Conservation (phyloP, 2,329 filamentous ascomycete species). For the Emergomyces pasteurianus region DNA sequence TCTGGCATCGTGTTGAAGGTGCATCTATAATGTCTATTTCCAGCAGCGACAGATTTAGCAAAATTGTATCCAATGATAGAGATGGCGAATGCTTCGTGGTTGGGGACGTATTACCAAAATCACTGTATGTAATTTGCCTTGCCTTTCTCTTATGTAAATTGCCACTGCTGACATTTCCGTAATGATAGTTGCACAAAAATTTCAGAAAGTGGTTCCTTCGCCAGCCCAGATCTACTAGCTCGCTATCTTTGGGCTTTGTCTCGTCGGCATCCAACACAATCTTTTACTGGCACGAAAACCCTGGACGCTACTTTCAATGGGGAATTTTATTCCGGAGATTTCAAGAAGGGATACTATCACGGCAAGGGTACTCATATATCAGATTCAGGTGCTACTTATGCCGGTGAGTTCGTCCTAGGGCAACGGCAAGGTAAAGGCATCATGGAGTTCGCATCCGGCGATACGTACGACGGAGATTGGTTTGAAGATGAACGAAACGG, state of each 20-base stretch:
- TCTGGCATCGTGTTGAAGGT: slow-evolving; percentile 33
- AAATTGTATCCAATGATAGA: slow-evolving; percentile 14
- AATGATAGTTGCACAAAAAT: slow-evolving; percentile 21
- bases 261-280: slow-evolving; percentile 34
- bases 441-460: slow-evolving; percentile 46
- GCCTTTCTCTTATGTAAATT: background rate
- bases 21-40: slow-evolving; percentile 22
- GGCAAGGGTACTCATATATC: slow-evolving; percentile 44
- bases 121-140: slow-evolving; percentile 19
- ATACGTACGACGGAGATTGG: slow-evolving; percentile 38
- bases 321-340: slow-evolving; percentile 45
- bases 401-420: slow-evolving; percentile 42
- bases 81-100: slow-evolving; percentile 33
- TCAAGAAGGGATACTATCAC: slow-evolving; percentile 40
- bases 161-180: slow-evolving; percentile 7
- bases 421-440: slow-evolving; percentile 44
- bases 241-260: slow-evolving; percentile 35
- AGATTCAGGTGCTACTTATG: slow-evolving; percentile 44
- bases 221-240: slow-evolving; percentile 27
- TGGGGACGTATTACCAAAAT: slow-evolving; percentile 28
- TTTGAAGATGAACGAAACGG: slow-evolving; percentile 39
- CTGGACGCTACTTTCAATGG: slow-evolving; percentile 42
- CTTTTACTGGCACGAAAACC: slow-evolving; percentile 37
- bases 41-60: slow-evolving; percentile 24
- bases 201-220: slow-evolving; percentile 23